Conservation (phyloP, 2,329 filamentous ascomycete species). For the Claviceps spartinae region DNA sequence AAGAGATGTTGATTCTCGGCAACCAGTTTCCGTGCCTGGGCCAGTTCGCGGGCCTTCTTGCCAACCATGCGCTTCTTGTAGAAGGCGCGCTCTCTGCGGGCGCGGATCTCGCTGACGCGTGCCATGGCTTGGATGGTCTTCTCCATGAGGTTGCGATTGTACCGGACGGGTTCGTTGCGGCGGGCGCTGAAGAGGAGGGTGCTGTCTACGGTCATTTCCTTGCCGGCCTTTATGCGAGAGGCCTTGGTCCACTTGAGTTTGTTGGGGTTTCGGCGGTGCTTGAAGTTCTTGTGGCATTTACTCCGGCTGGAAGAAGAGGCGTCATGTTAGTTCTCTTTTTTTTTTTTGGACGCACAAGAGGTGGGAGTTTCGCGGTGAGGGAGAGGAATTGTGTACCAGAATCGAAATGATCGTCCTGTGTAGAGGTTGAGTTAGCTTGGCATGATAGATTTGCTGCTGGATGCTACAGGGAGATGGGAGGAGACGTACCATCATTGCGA, state of each 20-base stretch:
- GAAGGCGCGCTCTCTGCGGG: conserved; percentile 75
- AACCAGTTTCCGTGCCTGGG: conserved; percentile 74
- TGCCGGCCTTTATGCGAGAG: conserved; percentile 68
- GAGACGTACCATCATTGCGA: conserved; percentile 30
- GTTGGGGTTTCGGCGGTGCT: conserved; percentile 95
- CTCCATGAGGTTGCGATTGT: conserved; percentile 82
- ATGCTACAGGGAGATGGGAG: neutral
- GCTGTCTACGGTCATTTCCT: conserved; percentile 82
- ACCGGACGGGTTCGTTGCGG: conserved; percentile 87
- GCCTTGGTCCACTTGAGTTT: conserved; percentile 97
- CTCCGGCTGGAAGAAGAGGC: neutral
- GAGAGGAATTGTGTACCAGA: conserved; percentile 28
- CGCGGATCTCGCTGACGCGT: conserved; percentile 73
- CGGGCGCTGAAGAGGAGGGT: conserved; percentile 85
- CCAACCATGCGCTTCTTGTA: conserved; percentile 90
- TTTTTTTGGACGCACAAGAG: too few relatives aligned
- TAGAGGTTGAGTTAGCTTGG: neutral
- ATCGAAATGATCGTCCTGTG: conserved; percentile 37
- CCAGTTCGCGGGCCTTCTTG: conserved; percentile 71
- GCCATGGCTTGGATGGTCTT: conserved; percentile 89
- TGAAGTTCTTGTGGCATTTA: conserved; percentile 61
- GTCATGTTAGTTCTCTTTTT: neutral
- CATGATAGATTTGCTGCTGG: neutral
- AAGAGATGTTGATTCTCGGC: conserved; percentile 87
- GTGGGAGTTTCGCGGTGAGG: neutral